Evolutionary conservation across 2,329 filamentous ascomycete species (phyloP).

Genomic region (Arthroderma sp.): DNA sequence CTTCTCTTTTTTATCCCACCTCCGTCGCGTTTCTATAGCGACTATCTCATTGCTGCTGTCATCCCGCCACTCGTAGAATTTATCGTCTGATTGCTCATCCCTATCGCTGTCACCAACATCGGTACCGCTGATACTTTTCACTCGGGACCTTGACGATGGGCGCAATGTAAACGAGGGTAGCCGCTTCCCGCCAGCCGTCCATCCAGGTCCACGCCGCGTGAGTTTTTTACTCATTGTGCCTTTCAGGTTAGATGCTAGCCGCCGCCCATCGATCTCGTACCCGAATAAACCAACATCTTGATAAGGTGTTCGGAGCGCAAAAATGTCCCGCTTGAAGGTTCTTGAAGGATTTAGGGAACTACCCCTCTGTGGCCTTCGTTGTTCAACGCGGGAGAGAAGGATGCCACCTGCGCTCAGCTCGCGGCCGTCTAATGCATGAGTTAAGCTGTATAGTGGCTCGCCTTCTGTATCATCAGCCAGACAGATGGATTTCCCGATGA

Average conservation of each 20-base stretch:
- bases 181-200: slow-evolving; percentile 7
- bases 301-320: slow-evolving; percentile 6
- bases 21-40: slow-evolving; percentile 9
- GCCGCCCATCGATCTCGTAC: slow-evolving; percentile 10
- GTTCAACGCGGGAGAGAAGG: slow-evolving; percentile 10
- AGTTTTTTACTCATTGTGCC: slow-evolving; percentile 8
- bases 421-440: slow-evolving; percentile 11
- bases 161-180: slow-evolving; percentile 9
- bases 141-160: neutral
- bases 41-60: slow-evolving; percentile 5
- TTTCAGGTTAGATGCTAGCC: slow-evolving; percentile 7
- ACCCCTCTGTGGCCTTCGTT: neutral
- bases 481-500: too few relatives aligned
- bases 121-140: neutral
- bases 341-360: neutral
- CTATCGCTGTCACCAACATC: neutral
- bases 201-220: slow-evolving; percentile 7
- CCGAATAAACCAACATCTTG: slow-evolving; percentile 3
- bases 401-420: slow-evolving; percentile 8
- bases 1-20: slow-evolving; percentile 11
- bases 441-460: slow-evolving; percentile 11
- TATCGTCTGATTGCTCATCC: neutral
- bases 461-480: neutral
- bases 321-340: slow-evolving; percentile 8
- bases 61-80: slow-evolving; percentile 11